Percentiles rank a stretch among this genome's conserved stretches.
Evolutionary conservation across 805 yeast genomes (phyloP).

Genomic region (Yarrowia divulgata): DNA sequence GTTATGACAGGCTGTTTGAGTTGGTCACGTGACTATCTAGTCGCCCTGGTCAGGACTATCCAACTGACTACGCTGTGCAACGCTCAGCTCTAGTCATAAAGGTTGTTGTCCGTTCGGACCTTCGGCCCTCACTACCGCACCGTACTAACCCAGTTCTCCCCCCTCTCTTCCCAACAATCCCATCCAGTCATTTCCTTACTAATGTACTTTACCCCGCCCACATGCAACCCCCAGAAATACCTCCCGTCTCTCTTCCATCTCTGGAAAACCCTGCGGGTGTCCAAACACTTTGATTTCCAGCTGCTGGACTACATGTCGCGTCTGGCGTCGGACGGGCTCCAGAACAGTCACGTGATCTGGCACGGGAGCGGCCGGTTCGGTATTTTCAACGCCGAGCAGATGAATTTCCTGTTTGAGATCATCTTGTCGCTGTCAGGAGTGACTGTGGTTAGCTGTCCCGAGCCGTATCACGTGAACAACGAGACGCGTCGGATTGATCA

Average conservation of each 20-base stretch:
- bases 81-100: no score
- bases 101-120: no score
- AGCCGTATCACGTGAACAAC: constrained; percentile 26
- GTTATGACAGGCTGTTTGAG: no score
- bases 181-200: constrained; percentile 23
- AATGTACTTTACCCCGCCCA: constrained; percentile 35
- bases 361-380: constrained; percentile 59
- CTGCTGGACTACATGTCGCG: constrained; percentile 70
- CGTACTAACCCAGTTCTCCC: constrained; percentile 39
- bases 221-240: constrained; percentile 59
- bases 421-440: constrained; percentile 54
- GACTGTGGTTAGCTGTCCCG: constrained; percentile 48
- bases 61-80: no score
- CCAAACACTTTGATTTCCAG: constrained; percentile 64
- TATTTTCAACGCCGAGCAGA: constrained; percentile 67
- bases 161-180: constrained; percentile 28
- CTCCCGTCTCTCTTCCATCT: constrained; percentile 72
- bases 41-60: no score
- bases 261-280: constrained; percentile 67
- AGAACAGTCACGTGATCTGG: constrained; percentile 50
- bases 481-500: constrained; percentile 26
- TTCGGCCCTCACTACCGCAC: no score
- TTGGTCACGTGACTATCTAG: no score
- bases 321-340: constrained; percentile 54
- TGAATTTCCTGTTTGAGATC: constrained; percentile 63